These are phyloP conservation scores for Parietichytrium sp. DNA, from an alignment of 108 stramenopile genomes.

Conservation along the genomic window DNA sequence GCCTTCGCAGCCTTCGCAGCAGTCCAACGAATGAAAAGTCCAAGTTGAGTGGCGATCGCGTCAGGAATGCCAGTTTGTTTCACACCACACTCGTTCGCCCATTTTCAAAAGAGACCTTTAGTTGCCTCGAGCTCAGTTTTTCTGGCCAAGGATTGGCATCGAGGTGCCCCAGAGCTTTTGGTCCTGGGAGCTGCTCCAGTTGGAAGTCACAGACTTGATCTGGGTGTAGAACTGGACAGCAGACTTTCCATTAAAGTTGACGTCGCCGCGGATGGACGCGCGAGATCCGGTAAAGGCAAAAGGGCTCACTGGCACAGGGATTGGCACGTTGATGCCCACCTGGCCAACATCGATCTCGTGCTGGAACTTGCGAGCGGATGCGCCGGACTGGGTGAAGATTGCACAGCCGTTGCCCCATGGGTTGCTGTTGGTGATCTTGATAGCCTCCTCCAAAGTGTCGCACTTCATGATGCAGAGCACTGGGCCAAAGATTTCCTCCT, in stretches of 20 bases:
- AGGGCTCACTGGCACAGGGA: constrained; percentile 90
- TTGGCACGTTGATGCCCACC: constrained; percentile 83
- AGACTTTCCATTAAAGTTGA: constrained; percentile 84
- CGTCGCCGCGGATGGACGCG: constrained; percentile 78
- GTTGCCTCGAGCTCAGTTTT: constrained; percentile 22
- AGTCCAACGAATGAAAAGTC: too few relatives aligned
- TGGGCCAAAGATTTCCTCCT: constrained; percentile 92
- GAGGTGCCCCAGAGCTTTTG: constrained; percentile 63
- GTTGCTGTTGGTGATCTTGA: constrained; percentile 76
- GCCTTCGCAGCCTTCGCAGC: too few relatives aligned
- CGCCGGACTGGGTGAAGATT: constrained; percentile 82
- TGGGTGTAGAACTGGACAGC: constrained; percentile 92
- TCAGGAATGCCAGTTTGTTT: too few relatives aligned
- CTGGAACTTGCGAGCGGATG: constrained; percentile 84
- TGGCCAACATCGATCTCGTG: constrained; percentile 84
- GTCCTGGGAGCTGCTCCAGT: constrained; percentile 70
- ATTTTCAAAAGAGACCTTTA: too few relatives aligned
- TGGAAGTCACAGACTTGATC: constrained; percentile 84
- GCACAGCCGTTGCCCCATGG: constrained; percentile 85
- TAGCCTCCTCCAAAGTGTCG: constrained; percentile 83
- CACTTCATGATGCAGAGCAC: constrained; percentile 73
- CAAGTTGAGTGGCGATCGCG: too few relatives aligned
- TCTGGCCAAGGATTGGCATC: constrained; percentile 77
- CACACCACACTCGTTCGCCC: too few relatives aligned
- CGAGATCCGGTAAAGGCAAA: constrained; percentile 91